Evolutionary conservation across 2,329 filamentous ascomycete species (phyloP).

Genomic region (Cladosporium sp.): DNA sequence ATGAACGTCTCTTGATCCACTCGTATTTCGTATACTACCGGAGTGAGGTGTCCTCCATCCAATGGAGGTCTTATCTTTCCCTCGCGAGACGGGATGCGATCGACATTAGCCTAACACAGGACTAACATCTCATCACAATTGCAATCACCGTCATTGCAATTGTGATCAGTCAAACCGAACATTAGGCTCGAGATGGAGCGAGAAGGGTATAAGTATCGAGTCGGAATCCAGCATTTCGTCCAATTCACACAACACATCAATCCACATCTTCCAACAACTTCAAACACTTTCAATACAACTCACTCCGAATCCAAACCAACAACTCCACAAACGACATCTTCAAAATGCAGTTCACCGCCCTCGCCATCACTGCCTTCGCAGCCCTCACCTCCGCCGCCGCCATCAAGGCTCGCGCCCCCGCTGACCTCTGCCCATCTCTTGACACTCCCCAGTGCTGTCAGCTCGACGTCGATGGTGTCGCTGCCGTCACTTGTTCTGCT

Average conservation of each 20-base stretch:
- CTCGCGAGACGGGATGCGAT: not conserved
- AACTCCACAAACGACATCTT: not conserved
- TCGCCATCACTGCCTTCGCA: slow-evolving; percentile 16
- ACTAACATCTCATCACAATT: not conserved
- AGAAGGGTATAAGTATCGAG: slow-evolving; percentile 5
- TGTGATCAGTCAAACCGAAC: not conserved
- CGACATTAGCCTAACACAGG: not conserved
- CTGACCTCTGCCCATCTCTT: slow-evolving; percentile 16
- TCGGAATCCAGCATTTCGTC: not conserved
- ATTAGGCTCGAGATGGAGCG: not conserved
- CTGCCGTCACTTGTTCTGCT: slow-evolving; percentile 15
- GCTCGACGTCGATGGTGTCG: slow-evolving; percentile 15
- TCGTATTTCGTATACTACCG: not conserved
- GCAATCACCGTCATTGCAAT: not conserved
- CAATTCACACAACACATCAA: not conserved
- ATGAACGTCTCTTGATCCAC: slow-evolving; percentile 1
- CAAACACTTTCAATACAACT: not conserved
- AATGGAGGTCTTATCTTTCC: slow-evolving; percentile 4
- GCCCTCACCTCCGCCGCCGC: slow-evolving; percentile 13
- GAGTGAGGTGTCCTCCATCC: not conserved
- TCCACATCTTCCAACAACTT: not conserved
- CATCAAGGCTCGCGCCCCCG: slow-evolving; percentile 5
- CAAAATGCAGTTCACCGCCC: slow-evolving; percentile 19
- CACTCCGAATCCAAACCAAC: not conserved
- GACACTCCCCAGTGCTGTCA: slow-evolving; percentile 20